Evolutionary conservation across 306 rosid genomes (phyloP).

Genomic region (Cucumis sativus): Cucumber_9930_V3 NC_026659.2:26110001-26110500

Average conservation of each 20-base stretch:
- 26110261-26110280: slow-evolving; percentile 14
- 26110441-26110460: too few species aligned
- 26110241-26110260: slow-evolving; percentile 1
- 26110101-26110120: slow-evolving; percentile 35
- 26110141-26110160: slow-evolving; percentile 66
- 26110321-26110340: background rate
- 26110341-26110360: background rate
- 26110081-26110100: slow-evolving; percentile 40
- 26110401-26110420: background rate
- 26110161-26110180: slow-evolving; percentile 42
- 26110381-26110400: background rate
- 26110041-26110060: slow-evolving; percentile 43
- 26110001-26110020: slow-evolving; percentile 80
- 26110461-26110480: too few species aligned
- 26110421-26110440: too few species aligned
- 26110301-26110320: background rate
- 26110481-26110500: too few species aligned
- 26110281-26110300: slow-evolving; percentile 14
- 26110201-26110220: slow-evolving; percentile 29
- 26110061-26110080: slow-evolving; percentile 29
- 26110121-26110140: slow-evolving; percentile 26
- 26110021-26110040: slow-evolving; percentile 43
- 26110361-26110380: background rate
- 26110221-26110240: slow-evolving; percentile 6
- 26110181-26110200: slow-evolving; percentile 24